Evolutionary conservation across 177 flowering plant genomes (phyloP).

Genomic region (Vitis hybrid): DNA sequence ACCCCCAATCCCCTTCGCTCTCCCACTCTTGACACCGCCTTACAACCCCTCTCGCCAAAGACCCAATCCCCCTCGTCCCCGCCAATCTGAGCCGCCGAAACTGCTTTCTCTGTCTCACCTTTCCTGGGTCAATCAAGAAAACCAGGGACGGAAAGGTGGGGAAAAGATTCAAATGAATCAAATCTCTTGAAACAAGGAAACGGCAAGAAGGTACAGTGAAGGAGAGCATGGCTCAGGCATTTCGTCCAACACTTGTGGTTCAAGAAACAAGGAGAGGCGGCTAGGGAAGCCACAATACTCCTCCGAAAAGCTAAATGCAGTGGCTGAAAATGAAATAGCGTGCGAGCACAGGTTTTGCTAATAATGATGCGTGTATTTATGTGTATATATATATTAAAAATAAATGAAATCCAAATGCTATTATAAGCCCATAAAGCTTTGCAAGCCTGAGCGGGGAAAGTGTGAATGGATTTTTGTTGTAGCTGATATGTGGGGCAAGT

Average conservation of each 20-base stretch:
- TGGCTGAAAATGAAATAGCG: too few relatives aligned
- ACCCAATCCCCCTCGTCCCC: neutral
- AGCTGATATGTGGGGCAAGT: neutral
- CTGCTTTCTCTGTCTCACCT: neutral
- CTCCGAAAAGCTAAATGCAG: too few relatives aligned
- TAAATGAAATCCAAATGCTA: neutral
- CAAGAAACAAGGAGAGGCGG: neutral
- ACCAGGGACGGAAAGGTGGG: conserved; percentile 4
- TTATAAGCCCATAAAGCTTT: neutral
- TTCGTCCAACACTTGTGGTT: conserved; percentile 48
- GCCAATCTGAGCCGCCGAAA: neutral
- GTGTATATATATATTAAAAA: neutral
- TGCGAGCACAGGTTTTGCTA: neutral
- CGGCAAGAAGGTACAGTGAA: conserved; percentile 14
- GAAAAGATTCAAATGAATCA: conserved; percentile 15
- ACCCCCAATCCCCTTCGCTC: conserved; percentile 33
- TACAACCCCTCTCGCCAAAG: conserved; percentile 16
- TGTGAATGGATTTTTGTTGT: neutral
- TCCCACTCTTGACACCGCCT: conserved; percentile 34
- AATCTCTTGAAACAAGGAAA: conserved; percentile 4
- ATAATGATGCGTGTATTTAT: neutral
- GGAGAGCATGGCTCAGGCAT: conserved; percentile 65
- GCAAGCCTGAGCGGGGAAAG: neutral
- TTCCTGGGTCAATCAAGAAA: conserved; percentile 2
- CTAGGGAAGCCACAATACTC: neutral